These are phyloP conservation scores for Globisporangium spiculum DNA, from an alignment of 352 stramenopile species.

Conservation along the genomic window DNA sequence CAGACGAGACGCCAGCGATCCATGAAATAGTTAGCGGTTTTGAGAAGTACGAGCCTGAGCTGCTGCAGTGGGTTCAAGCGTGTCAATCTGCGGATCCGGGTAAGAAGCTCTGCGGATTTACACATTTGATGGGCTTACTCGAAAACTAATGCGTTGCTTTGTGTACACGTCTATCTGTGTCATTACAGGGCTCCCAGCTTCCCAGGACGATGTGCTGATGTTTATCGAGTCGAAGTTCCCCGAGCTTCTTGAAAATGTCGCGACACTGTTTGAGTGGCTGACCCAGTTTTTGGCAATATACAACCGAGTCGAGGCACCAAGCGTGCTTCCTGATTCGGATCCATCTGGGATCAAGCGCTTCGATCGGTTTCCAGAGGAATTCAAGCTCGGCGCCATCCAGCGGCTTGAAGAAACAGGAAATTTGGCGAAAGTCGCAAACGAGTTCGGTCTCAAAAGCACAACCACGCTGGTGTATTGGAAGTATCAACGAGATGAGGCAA, in stretches of 20 bases:
- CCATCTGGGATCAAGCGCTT: not conserved
- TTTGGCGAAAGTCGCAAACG: slow-evolving; percentile 32
- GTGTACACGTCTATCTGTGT: not conserved
- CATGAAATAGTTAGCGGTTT: slow-evolving; percentile 18
- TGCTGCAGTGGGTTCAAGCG: slow-evolving; percentile 48
- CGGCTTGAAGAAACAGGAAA: slow-evolving; percentile 25
- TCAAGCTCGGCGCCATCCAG: slow-evolving; percentile 20
- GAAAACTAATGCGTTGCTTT: not conserved
- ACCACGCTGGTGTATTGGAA: slow-evolving; percentile 66
- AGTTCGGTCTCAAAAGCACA: slow-evolving; percentile 53
- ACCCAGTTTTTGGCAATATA: slow-evolving; percentile 39
- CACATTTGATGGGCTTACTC: not conserved
- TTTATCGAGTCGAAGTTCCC: slow-evolving; percentile 64
- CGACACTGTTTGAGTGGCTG: slow-evolving; percentile 61
- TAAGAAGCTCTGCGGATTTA: not conserved
- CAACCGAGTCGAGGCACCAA: slow-evolving; percentile 24
- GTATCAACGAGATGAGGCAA: slow-evolving; percentile 26
- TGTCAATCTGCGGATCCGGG: slow-evolving; percentile 28
- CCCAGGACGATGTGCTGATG: slow-evolving; percentile 57
- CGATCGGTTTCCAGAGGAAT: slow-evolving; percentile 9
- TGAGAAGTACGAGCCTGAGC: slow-evolving; percentile 43
- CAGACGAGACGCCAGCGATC: not conserved
- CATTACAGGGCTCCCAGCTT: slow-evolving; percentile 17
- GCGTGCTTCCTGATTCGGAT: slow-evolving; percentile 15
- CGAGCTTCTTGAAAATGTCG: slow-evolving; percentile 46